Conservation (phyloP, 306 rosid genomes). For the Quercus dentata region DNA sequence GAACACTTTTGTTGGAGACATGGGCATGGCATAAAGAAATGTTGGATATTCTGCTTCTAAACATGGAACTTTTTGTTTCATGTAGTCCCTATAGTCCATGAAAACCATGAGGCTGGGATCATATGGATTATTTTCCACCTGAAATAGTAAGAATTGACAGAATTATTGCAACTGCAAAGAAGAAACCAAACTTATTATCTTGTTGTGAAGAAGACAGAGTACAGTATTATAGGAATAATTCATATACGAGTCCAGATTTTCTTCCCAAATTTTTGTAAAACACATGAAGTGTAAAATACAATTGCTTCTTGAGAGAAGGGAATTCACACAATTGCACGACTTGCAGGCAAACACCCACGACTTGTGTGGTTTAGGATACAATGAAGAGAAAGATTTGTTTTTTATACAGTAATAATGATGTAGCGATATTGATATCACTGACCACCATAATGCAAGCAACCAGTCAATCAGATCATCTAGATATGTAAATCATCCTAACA, state of each 20-base stretch:
- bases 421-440: background rate
- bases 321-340: background rate
- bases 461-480: background rate
- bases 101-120: constrained; percentile 95
- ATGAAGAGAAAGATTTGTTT: background rate
- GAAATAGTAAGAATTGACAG: constrained; percentile 31
- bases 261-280: background rate
- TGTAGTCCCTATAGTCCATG: constrained; percentile 96
- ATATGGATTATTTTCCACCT: constrained; percentile 93
- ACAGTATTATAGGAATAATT: too few species aligned
- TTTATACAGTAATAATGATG: background rate
- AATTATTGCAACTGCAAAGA: background rate
- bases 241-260: background rate
- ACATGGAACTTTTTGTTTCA: constrained; percentile 50
- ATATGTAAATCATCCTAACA: background rate
- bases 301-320: background rate
- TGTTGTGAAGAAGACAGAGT: background rate
- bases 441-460: background rate
- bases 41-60: constrained; percentile 79
- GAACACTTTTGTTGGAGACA: constrained; percentile 84
- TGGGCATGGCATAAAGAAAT: constrained; percentile 95
- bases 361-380: constrained; percentile 13
- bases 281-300: background rate
- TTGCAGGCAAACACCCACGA: constrained; percentile 13
- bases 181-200: background rate